Percentiles rank a stretch among this genome's conserved stretches.
These are phyloP conservation scores for Chlorella sp. DNA, from an alignment of 139 green algal genomes.

Conservation along the genomic window DNA sequence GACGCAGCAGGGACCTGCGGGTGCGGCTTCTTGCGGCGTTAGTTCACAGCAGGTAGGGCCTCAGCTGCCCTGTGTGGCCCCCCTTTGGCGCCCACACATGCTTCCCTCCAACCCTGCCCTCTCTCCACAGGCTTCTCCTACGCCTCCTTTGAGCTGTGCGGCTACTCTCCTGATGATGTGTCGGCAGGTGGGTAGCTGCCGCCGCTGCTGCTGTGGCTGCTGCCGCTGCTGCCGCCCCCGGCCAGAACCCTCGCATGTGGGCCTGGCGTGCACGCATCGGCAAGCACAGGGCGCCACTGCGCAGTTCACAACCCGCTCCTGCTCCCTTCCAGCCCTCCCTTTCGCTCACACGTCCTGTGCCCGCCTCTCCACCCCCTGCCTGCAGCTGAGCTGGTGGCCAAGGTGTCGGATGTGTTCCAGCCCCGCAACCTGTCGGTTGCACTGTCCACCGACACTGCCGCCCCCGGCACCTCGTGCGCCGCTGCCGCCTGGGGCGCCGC, in stretches of 20 bases:
- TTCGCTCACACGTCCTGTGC: neutral
- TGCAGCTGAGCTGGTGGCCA: slow-evolving; percentile 47
- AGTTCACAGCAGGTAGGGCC: too few relatives aligned
- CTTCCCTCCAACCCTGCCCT: neutral
- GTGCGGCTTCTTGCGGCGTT: too few relatives aligned
- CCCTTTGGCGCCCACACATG: too few relatives aligned
- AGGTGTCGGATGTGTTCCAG: slow-evolving; percentile 62
- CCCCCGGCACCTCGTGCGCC: slow-evolving; percentile 16
- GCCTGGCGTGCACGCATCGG: too few relatives aligned
- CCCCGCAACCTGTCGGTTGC: slow-evolving; percentile 66
- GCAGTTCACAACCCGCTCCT: too few relatives aligned
- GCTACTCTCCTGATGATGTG: slow-evolving; percentile 60
- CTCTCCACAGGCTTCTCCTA: slow-evolving; percentile 81
- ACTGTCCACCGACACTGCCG: slow-evolving; percentile 54
- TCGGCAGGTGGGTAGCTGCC: neutral
- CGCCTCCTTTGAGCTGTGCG: slow-evolving; percentile 90
- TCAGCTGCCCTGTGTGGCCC: too few relatives aligned
- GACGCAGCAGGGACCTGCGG: too few relatives aligned
- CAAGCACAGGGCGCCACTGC: too few relatives aligned
- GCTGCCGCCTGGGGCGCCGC: too few relatives aligned
- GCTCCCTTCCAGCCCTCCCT: neutral
- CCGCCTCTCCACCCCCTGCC: neutral
- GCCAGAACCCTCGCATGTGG: too few relatives aligned
- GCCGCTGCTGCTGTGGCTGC: neutral
- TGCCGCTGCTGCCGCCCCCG: too few relatives aligned